Percentiles rank a stretch among this genome's conserved stretches.
phyloP scores from a whole-genome alignment of 768 basidiomycete genomes.

The Boletus insuetus region DNA sequence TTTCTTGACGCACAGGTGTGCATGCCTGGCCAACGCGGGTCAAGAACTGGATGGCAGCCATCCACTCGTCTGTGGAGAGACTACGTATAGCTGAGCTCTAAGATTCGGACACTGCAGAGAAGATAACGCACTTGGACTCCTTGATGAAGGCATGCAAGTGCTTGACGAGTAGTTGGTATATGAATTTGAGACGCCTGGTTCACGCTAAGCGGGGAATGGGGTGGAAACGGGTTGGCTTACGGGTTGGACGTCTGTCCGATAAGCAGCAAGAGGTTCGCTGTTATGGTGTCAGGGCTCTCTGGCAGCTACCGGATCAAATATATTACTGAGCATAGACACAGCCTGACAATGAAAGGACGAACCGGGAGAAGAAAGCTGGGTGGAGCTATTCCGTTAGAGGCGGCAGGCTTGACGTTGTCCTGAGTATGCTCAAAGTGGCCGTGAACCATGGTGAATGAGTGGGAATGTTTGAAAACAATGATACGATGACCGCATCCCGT shows the following conservation, averaged over 20 bases:
- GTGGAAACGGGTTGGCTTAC: constrained; percentile 26
- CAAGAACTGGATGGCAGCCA: constrained; percentile 73
- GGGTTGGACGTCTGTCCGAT: constrained; percentile 37
- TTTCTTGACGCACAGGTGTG: constrained; percentile 69
- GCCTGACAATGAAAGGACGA: constrained; percentile 5
- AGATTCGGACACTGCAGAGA: not conserved
- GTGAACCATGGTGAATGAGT: constrained; percentile 6
- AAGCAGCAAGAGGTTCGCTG: constrained; percentile 44
- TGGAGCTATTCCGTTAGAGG: constrained; percentile 40
- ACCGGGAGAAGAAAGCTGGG: constrained; percentile 43
- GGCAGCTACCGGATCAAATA: constrained; percentile 37
- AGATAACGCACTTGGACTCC: constrained; percentile 54
- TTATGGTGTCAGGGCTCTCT: constrained; percentile 48
- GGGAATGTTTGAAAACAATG: not conserved
- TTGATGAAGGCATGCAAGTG: constrained; percentile 75
- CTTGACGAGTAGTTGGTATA: constrained; percentile 50
- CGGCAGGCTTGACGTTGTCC: constrained; percentile 21
- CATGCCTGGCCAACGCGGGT: constrained; percentile 73
- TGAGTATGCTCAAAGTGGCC: not conserved
- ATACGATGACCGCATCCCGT: not conserved
- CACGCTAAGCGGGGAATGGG: not conserved
- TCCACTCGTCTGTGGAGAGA: constrained; percentile 85
- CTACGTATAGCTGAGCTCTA: constrained; percentile 22
- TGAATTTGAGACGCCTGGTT: constrained; percentile 42
- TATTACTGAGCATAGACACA: not conserved